Conservation (phyloP, 257 asterid species). For the Solanum tacnaense region DNA sequence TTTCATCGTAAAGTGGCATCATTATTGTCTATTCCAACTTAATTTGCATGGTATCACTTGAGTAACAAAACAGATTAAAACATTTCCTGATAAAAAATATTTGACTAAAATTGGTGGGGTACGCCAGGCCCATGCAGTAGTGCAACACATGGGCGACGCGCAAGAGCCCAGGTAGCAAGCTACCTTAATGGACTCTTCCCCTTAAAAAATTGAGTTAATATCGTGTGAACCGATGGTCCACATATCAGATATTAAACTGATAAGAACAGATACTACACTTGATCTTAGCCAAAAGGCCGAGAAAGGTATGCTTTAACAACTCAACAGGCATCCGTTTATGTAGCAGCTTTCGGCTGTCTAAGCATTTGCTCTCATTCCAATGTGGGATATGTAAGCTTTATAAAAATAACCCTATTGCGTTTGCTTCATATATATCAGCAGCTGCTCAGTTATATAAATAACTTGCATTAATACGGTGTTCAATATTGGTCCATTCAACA, state of each 20-base stretch:
- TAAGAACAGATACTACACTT: constrained; percentile 30
- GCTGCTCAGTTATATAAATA: neutral
- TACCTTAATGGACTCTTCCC: neutral
- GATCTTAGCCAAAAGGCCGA: constrained; percentile 39
- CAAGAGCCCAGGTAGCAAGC: neutral
- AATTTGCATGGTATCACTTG: no score
- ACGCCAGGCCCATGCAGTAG: neutral
- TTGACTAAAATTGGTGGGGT: neutral
- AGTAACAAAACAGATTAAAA: no score
- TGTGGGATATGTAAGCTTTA: neutral
- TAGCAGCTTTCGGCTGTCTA: neutral
- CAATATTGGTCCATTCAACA: no score
- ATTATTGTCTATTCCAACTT: no score
- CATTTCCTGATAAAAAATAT: neutral
- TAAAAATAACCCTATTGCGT: neutral
- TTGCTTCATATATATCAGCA: neutral
- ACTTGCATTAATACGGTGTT: neutral
- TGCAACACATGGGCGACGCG: neutral
- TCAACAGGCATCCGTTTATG: fast-evolving
- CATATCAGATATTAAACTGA: constrained; percentile 11
- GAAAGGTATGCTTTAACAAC: constrained; percentile 10
- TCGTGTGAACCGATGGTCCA: fast-evolving
- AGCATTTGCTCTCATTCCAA: fast-evolving
- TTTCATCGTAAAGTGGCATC: no score
- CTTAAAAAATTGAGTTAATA: neutral